These are phyloP conservation scores for Silene vulgaris DNA, from an alignment of 179 eudicot species.

Conservation along the genomic window DNA sequence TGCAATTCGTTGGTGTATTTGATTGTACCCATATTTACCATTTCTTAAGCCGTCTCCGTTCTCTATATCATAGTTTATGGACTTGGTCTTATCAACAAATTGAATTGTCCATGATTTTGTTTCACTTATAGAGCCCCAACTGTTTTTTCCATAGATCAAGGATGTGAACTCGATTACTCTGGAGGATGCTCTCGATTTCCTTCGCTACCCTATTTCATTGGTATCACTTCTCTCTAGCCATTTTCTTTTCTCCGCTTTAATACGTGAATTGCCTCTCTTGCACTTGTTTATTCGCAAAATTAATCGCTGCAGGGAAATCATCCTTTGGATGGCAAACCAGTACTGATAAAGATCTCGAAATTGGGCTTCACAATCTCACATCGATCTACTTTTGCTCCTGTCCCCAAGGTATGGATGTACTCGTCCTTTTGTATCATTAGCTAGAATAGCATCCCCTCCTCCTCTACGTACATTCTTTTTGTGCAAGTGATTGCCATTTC, in stretches of 20 bases:
- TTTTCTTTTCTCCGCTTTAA: slow-evolving; percentile 3
- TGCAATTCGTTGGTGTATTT: slow-evolving; percentile 9
- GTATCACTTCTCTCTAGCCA: slow-evolving; percentile 30
- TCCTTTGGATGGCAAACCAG: slow-evolving; percentile 60
- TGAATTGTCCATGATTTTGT: slow-evolving; percentile 7
- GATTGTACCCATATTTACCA: not conserved
- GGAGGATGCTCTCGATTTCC: slow-evolving; percentile 65
- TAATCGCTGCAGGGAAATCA: slow-evolving; percentile 61
- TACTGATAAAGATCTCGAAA: slow-evolving; percentile 56
- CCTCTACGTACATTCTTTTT: not conserved
- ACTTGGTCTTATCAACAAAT: not conserved
- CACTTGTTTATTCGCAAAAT: not conserved
- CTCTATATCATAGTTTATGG: not conserved
- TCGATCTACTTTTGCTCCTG: slow-evolving; percentile 48
- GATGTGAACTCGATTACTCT: slow-evolving; percentile 51
- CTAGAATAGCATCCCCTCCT: not conserved
- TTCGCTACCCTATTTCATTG: slow-evolving; percentile 72
- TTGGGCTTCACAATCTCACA: slow-evolving; percentile 62
- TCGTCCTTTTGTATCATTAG: slow-evolving; percentile 2
- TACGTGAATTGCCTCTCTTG: not conserved
- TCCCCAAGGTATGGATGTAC: slow-evolving; percentile 67
- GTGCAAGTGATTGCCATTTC: not conserved
- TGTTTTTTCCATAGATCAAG: slow-evolving; percentile 45
- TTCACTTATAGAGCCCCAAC: not conserved
- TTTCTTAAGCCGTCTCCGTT: not conserved